phyloP scores from a whole-genome alignment of 306 rosid species.

The Crataegus laevigata region DNA sequence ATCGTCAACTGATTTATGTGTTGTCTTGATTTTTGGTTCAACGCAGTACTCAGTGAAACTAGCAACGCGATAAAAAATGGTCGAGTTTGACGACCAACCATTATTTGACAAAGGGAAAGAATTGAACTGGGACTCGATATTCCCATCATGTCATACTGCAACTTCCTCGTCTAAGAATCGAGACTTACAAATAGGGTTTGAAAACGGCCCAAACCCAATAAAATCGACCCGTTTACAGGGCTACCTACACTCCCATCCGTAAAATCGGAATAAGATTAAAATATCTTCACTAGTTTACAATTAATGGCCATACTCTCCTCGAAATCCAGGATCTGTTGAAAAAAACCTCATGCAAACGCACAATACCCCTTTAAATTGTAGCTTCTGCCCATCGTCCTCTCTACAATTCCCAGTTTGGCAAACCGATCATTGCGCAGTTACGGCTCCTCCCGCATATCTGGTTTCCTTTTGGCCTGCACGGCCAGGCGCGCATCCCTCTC shows the following conservation, averaged over 20 bases:
- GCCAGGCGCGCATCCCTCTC: conserved; percentile 93
- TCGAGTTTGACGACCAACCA: neutral
- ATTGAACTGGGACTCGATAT: neutral
- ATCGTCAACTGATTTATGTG: no score
- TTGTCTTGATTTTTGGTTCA: neutral
- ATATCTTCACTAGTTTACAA: conserved; percentile 13
- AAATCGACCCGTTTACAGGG: no score
- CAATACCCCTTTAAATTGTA: conserved; percentile 1
- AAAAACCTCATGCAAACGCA: conserved; percentile 20
- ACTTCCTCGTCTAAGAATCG: neutral
- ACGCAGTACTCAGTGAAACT: neutral
- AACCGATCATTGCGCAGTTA: conserved; percentile 10
- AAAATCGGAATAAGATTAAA: conserved; percentile 2
- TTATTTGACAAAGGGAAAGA: neutral
- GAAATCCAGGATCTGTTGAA: conserved; percentile 5
- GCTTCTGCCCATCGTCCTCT: neutral
- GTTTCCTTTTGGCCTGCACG: conserved; percentile 64
- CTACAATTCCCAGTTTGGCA: neutral
- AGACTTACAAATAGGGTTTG: neutral
- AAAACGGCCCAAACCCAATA: no score
- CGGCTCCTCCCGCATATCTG: conserved; percentile 75
- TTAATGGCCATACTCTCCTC: conserved; percentile 10
- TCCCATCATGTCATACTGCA: neutral
- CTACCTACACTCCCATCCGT: neutral
- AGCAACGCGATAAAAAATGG: neutral